phyloP scores from a whole-genome alignment of 2,329 filamentous ascomycete genomes.

The Byssoonygena ceratinophila region DNA sequence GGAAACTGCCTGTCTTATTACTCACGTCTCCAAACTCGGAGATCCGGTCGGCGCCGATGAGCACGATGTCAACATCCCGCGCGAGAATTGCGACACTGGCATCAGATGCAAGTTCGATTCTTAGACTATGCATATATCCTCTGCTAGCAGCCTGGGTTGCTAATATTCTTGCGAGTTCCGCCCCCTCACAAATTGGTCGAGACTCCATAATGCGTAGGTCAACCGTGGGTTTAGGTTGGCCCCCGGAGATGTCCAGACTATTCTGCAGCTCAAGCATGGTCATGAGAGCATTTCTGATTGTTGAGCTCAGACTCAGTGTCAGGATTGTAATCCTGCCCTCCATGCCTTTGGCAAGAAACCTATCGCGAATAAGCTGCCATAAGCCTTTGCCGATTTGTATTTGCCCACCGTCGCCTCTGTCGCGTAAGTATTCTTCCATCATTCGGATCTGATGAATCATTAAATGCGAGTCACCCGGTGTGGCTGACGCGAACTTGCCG shows the following conservation, averaged over 20 bases:
- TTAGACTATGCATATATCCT: slow-evolving; percentile 22
- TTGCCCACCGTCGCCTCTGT: slow-evolving; percentile 12
- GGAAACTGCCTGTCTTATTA: slow-evolving; percentile 57
- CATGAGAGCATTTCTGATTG: slow-evolving; percentile 35
- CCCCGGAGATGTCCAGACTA: not conserved
- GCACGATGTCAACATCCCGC: slow-evolving; percentile 44
- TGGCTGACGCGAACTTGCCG: not conserved
- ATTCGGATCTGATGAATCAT: slow-evolving; percentile 20
- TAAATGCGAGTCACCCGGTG: slow-evolving; percentile 15
- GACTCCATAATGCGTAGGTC: slow-evolving; percentile 55
- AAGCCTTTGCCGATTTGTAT: slow-evolving; percentile 21
- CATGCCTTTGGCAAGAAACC: not conserved
- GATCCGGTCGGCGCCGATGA: slow-evolving; percentile 57
- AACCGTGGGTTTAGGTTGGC: not conserved
- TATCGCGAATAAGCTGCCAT: slow-evolving; percentile 17
- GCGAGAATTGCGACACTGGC: slow-evolving; percentile 49
- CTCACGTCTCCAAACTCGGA: slow-evolving; percentile 48
- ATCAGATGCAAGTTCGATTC: slow-evolving; percentile 48
- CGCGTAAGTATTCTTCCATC: slow-evolving; percentile 20
- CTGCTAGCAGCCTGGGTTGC: slow-evolving; percentile 22
- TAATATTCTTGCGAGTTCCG: slow-evolving; percentile 43
- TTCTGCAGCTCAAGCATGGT: slow-evolving; percentile 9
- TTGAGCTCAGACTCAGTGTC: slow-evolving; percentile 54
- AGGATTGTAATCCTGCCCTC: slow-evolving; percentile 40
- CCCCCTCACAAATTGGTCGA: slow-evolving; percentile 56